Base-by-base conservation (phyloP, 495 filamentous ascomycete genomes). In the Articulospora tetracladia region DNA sequence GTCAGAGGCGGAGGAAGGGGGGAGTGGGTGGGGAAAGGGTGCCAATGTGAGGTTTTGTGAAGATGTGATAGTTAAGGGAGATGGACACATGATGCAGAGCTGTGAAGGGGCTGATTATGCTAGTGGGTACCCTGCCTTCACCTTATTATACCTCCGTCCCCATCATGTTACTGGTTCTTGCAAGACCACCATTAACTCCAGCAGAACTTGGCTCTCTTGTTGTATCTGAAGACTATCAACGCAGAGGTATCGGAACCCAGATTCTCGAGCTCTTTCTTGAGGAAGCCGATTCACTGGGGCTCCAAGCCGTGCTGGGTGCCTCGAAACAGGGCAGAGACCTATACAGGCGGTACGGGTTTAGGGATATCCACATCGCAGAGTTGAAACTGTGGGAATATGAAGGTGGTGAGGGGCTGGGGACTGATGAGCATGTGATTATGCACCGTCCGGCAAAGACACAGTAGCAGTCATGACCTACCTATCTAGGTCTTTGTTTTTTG, bases 341-440 rank as follows among this genome's bases (percentile, higher is more conserved):
- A 58, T 68, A 68, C 60, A 52, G 30, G 34, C 58, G 54, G 24
- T 57, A 59, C 59, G 66, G 66, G 20, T 68, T 59, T 41, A 47
- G 15, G 15, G 55, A 52, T 11, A 34, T 41, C 41, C 50, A 61
- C 32, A 39, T 44, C 13, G 53, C 58, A 39, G 54, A 59, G 27
- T 24, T 62, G 15, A 62, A 58, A 20, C 28, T 68, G 48, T 66
- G 57, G 60, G 61, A 68, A 28, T 68, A 66, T 65, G 62, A 65
- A 47, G 66, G 66, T 7, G 66, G 66, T 1, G 59, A 68, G 49
- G 59, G 62, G n/a, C 27, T 63, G 57, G 57, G 53, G 23, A 12
- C 34, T 20, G 50, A 59, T 50, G 55, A 28, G 32, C 57, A 63
- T 57, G 52, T 50, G 30, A 24, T 66, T 59, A 68, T 68, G 66